Evolutionary conservation across 768 basidiomycete species (phyloP), one percentile per base, ranked within the genome.

Genomic region (Boletus sp.): DNA sequence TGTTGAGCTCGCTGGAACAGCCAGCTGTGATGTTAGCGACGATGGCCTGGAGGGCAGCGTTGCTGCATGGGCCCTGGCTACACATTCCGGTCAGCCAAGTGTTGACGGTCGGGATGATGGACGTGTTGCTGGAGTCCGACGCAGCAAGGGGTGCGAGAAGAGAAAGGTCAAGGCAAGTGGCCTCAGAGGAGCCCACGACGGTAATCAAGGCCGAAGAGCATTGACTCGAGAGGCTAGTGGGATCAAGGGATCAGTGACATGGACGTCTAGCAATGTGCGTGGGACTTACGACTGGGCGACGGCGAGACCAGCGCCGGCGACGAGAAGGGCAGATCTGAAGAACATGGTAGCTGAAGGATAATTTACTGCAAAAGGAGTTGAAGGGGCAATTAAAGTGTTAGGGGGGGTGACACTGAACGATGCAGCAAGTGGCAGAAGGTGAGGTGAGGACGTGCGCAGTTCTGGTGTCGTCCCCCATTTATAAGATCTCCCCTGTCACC

Each of bases 51-150:
- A 91, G 74, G 0, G 85, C 83, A 19, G 70, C 70, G 56, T 90
- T 86, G 60, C 74, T 79, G 66, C 88, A 89, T 9, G 80, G 66
- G 4, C 70, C 70, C 43, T 72, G 70, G 17, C 75, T 58, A 65
- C 87, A 88, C 48, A 86, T 35, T 44, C 78, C 79, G 0, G 70
- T 75, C 45, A 88, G 69, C 88, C 88, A 91, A 38, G 49, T 76
- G 68, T 85, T 73, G 51, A 89, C 59, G 13, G 82, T 70, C 2
- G 67, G 57, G 33, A 78, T 62, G 48, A 78, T 38, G 0, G 77
- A 77, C 13, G 68, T 64, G 23, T 52, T 60, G 30, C 47, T 57
- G 4, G 68, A 61, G 37, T 66, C 65, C 3, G 58, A 55, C 23
- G 67, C 5, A 5, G 55, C 63, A 37, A 76, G 60, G 6, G 64